Percentiles rank a stretch among this genome's conserved stretches.
Evolutionary conservation across 768 basidiomycete species (phyloP).

Genomic region (Podaxis pistillaris): DNA sequence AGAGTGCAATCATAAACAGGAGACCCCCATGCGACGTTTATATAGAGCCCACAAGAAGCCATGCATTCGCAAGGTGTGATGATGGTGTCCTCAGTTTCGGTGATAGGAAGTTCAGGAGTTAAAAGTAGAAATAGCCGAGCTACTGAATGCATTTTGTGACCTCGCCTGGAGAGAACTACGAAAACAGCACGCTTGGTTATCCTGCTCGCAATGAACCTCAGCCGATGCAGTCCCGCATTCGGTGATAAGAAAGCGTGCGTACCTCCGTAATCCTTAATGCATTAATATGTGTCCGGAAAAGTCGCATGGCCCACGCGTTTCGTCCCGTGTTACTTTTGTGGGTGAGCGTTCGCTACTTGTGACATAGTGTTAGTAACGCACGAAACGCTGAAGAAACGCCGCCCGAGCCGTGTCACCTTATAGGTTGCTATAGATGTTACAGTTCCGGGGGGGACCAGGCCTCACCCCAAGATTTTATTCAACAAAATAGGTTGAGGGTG

Average conservation of each 20-base stretch:
- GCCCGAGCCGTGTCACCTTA: not conserved
- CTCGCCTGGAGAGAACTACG: not conserved
- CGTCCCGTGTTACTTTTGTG: not conserved
- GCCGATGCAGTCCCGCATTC: not conserved
- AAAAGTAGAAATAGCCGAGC: not conserved
- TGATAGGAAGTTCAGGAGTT: slow-evolving; percentile 2
- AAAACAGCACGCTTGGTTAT: not conserved
- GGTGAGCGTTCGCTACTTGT: not conserved
- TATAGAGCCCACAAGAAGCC: not conserved
- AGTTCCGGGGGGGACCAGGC: too few relatives aligned
- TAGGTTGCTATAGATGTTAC: too few relatives aligned
- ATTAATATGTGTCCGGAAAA: not conserved
- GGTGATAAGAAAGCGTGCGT: not conserved
- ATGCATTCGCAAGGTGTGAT: slow-evolving; percentile 10
- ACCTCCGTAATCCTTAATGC: not conserved
- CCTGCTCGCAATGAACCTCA: not conserved
- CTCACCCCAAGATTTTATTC: too few relatives aligned
- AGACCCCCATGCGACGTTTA: not conserved
- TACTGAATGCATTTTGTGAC: not conserved
- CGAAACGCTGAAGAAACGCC: not conserved
- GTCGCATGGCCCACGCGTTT: not conserved
- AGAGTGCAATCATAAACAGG: not conserved
- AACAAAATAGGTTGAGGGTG: too few relatives aligned
- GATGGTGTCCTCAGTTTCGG: not conserved
- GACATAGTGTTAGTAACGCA: slow-evolving; percentile 9